Evolutionary conservation across 1,139 yeast genomes (phyloP).

Genomic region (Geotrichum phurueaensis): DNA sequence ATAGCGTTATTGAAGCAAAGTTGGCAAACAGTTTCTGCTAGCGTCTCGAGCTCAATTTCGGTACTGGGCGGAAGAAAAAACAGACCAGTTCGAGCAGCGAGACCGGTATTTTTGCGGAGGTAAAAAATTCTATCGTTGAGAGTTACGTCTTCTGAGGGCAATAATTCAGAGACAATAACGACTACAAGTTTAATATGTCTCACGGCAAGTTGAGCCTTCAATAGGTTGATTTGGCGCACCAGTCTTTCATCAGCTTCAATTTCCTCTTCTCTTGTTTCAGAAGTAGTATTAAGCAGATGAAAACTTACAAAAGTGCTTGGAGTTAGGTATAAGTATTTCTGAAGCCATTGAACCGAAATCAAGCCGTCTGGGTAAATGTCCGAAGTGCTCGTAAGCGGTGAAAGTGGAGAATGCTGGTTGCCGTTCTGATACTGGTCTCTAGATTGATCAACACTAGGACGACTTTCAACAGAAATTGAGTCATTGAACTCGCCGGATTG

Average conservation of each 20-base stretch:
- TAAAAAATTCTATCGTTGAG: slow-evolving; percentile 37
- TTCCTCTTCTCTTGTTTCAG: slow-evolving; percentile 21
- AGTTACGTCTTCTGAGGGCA: slow-evolving; percentile 31
- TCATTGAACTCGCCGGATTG: background rate
- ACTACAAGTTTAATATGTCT: slow-evolving; percentile 35
- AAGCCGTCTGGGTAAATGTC: slow-evolving; percentile 41
- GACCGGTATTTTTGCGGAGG: slow-evolving; percentile 40
- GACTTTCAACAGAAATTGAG: background rate
- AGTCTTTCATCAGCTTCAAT: slow-evolving; percentile 33
- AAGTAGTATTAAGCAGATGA: slow-evolving; percentile 33
- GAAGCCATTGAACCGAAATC: slow-evolving; percentile 44
- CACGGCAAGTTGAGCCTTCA: slow-evolving; percentile 34
- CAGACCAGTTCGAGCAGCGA: slow-evolving; percentile 43
- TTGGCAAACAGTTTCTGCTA: slow-evolving; percentile 39
- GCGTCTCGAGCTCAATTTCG: slow-evolving; percentile 37
- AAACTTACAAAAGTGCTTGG: slow-evolving; percentile 45
- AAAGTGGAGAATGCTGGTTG: slow-evolving; percentile 33
- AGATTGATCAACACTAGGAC: slow-evolving; percentile 1
- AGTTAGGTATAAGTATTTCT: slow-evolving; percentile 41
- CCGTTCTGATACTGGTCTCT: slow-evolving; percentile 32
- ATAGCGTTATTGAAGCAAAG: slow-evolving; percentile 37
- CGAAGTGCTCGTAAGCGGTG: slow-evolving; percentile 41
- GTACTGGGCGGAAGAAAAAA: slow-evolving; percentile 40
- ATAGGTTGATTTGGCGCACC: slow-evolving; percentile 35
- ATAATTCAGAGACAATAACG: slow-evolving; percentile 32